These are phyloP conservation scores for Flaveria bidentis DNA, from an alignment of 129 eudicot genomes.

Conservation along the genomic window DNA sequence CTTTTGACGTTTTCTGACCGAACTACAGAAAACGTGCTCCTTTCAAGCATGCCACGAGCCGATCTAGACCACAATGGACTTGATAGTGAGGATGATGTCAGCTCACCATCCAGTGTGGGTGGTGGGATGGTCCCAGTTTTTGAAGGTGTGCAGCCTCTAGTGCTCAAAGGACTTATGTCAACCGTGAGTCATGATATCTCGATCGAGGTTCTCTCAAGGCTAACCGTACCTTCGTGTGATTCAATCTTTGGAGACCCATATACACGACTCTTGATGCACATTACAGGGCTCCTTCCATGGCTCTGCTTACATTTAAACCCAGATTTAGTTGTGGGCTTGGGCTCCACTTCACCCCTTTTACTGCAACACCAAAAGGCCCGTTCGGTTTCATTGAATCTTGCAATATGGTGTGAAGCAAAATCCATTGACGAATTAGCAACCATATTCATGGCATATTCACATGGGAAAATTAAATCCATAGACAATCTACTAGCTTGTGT, in stretches of 20 bases:
- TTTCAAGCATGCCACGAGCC: constrained; percentile 93
- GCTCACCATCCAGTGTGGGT: constrained; percentile 29
- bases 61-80: constrained; percentile 57
- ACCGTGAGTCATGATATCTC: constrained; percentile 77
- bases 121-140: constrained; percentile 66
- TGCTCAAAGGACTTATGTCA: constrained; percentile 93
- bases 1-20: constrained; percentile 73
- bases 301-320: constrained; percentile 79
- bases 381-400: constrained; percentile 69
- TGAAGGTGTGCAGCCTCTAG: constrained; percentile 90
- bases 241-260: constrained; percentile 85
- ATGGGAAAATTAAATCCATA: constrained; percentile 64
- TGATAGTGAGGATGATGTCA: constrained; percentile 41
- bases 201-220: constrained; percentile 75
- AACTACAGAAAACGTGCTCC: constrained; percentile 87
- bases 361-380: constrained; percentile 72
- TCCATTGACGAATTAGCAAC: constrained; percentile 70
- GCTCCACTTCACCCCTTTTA: constrained; percentile 39
- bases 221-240: constrained; percentile 78
- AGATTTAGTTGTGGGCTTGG: constrained; percentile 50
- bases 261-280: constrained; percentile 84
- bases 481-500: constrained; percentile 73
- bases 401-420: constrained; percentile 78
- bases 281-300: constrained; percentile 88
- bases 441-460: constrained; percentile 66